Base-by-base conservation (phyloP, 108 stramenopile species). In the Cyclotella choctawhatcheeana region DNA sequence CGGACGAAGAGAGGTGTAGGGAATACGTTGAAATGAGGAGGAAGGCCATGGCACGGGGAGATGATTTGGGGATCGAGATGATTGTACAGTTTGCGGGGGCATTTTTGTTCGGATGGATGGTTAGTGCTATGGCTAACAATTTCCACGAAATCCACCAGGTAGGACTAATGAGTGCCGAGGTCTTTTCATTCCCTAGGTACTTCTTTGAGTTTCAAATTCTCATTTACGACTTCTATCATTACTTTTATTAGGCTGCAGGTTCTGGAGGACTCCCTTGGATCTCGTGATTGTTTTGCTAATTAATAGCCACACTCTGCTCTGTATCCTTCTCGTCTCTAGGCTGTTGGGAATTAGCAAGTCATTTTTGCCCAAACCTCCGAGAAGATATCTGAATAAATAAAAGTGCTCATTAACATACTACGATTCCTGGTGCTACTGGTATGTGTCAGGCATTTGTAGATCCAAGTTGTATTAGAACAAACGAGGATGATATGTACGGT, bases 11-110 rank as follows among this genome's bases (percentile, higher is more conserved):
- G 40, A 43, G 78, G 50, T 73, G 78, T 58, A 44, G 61, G 24
- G 70, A 79, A 31, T 79, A 73, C 47, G 78, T 79, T 34, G 71
- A 79, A 66, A 79, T 79, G 78, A 71, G 78, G 32, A 65, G 78
- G 44, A 51, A 68, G 44, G 78, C 78, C 59, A 79, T 79, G 78
- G 78, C 78, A 0, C 55, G 67, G 53, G 67, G 71, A 1, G 73
- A 79, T 56, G 78, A 79, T 35, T 56, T 79, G 52, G 78, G 78
- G 43, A 79, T 79, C 31, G 78, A 79, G 61, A 68, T 53, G 20
- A 31, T 62, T 53, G 78, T 79, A 43, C 71, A 73, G 45, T 79
- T 79, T 31, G 67, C 45, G 14, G 78, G 48, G 43, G 78, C 78
- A 20, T 79, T 79, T 59, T 62, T 73, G 5, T 33, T 79, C 16